Evolutionary conservation across 2,329 filamentous ascomycete genomes (phyloP).

Genomic region (Alternaria ethzedia): DNA sequence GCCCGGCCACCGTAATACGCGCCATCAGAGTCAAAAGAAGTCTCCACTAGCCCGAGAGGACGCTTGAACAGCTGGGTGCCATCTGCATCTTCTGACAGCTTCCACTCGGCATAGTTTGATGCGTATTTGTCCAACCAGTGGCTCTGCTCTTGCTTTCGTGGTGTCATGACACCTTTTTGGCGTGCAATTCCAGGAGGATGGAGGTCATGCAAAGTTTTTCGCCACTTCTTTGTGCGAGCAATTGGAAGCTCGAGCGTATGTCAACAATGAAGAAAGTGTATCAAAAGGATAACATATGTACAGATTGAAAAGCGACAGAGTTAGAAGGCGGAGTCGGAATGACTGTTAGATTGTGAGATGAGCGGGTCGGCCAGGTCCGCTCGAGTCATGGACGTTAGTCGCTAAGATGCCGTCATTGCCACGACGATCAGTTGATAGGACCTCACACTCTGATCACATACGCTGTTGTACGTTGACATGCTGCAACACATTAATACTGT

Average conservation of each 20-base stretch:
- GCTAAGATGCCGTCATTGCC: constrained; percentile 5
- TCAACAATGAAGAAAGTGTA: neutral
- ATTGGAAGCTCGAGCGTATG: neutral
- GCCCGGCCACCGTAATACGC: constrained; percentile 53
- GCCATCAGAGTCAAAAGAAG: constrained; percentile 54
- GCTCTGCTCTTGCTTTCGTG: neutral
- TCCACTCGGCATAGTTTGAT: constrained; percentile 49
- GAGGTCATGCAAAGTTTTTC: neutral
- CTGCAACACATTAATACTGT: neutral
- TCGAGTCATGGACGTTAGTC: neutral
- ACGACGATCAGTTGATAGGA: neutral
- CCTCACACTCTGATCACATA: neutral
- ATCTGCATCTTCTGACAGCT: constrained; percentile 3
- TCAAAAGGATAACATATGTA: neutral
- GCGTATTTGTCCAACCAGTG: constrained; percentile 53
- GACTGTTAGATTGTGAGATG: neutral
- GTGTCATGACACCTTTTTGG: neutral
- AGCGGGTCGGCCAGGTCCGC: neutral
- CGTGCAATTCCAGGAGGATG: neutral
- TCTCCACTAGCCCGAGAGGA: constrained; percentile 54
- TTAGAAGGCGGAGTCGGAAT: neutral
- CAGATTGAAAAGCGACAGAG: neutral
- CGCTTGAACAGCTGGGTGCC: constrained; percentile 39
- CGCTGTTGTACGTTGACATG: neutral
- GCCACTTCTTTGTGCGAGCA: neutral